A percentile compares a stretch with the other conserved stretches of the same genome.
These are phyloP conservation scores for Straminergon stramineum DNA, from an alignment of 225 moss, liverwort and hornwort genomes.

Conservation along the genomic window DNA sequence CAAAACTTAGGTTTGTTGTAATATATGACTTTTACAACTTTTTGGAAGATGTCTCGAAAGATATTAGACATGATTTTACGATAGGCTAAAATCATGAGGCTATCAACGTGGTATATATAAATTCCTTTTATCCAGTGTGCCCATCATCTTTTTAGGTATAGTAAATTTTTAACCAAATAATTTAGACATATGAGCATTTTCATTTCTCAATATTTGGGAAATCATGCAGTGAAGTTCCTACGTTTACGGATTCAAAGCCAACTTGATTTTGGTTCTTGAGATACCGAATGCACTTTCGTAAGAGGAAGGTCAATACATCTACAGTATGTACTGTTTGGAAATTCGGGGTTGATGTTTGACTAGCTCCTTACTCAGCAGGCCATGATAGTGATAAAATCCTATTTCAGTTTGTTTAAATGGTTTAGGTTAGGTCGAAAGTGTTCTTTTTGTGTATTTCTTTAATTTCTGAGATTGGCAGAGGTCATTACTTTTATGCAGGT, in stretches of 20 bases:
- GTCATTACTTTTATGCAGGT: slow-evolving; percentile 33
- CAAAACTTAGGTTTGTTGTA: background rate
- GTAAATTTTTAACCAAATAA: background rate
- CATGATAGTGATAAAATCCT: background rate
- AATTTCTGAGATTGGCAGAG: background rate
- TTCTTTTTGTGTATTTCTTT: background rate
- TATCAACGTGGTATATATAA: background rate
- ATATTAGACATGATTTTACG: background rate
- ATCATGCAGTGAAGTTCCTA: background rate
- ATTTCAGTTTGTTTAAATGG: background rate
- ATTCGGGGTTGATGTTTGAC: background rate
- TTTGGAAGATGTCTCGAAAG: background rate
- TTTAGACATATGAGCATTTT: background rate
- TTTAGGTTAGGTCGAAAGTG: background rate
- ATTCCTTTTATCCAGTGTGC: background rate
- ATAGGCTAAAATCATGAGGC: background rate
- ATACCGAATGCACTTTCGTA: background rate
- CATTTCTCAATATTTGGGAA: background rate
- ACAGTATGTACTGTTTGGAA: background rate
- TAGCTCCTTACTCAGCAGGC: background rate
- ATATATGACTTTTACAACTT: background rate
- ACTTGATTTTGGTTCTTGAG: background rate
- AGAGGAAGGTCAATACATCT: background rate
- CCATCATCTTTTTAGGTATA: background rate
- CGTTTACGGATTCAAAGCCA: background rate